Percentiles rank a stretch among this genome's conserved stretches.
phyloP scores from a whole-genome alignment of 2,329 filamentous ascomycete species.

The Plenodomus lindquistii region DNA sequence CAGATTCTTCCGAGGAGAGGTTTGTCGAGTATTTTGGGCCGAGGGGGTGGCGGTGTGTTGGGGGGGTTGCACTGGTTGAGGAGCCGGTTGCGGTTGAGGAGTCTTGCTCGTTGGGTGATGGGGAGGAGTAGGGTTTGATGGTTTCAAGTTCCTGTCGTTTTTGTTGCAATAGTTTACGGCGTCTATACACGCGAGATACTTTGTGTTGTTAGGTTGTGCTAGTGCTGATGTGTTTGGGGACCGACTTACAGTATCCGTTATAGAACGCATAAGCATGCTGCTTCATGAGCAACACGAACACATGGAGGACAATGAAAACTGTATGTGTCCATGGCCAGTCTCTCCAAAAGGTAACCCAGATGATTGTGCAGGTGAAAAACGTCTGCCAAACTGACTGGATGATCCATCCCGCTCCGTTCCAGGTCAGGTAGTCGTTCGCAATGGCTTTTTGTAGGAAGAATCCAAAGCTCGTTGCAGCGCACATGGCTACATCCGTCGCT shows the following conservation, averaged over 20 bases:
- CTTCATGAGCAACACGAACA: constrained; percentile 79
- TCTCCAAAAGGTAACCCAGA: constrained; percentile 69
- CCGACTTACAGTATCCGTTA: constrained; percentile 65
- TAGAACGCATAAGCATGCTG: constrained; percentile 80
- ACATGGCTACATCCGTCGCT: constrained; percentile 71
- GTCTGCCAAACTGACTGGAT: constrained; percentile 76
- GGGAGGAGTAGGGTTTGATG: constrained; percentile 52
- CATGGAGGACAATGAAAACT: constrained; percentile 75
- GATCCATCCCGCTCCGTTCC: constrained; percentile 72
- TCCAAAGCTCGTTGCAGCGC: constrained; percentile 65
- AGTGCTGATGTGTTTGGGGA: neutral
- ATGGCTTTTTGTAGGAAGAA: constrained; percentile 68
- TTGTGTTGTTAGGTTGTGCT: neutral
- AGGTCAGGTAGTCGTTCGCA: constrained; percentile 62
- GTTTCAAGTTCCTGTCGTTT: constrained; percentile 63
- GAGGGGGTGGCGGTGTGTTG: constrained; percentile 36
- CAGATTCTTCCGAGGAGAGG: constrained; percentile 53
- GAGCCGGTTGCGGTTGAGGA: neutral
- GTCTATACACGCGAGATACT: constrained; percentile 55
- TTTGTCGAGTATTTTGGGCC: constrained; percentile 49
- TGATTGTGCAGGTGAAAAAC: constrained; percentile 62
- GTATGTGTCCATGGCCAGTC: constrained; percentile 86
- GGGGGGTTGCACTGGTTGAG: neutral
- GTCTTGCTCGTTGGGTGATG: constrained; percentile 3
- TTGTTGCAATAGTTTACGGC: constrained; percentile 47